These are phyloP conservation scores for Bipolaris victoriae DNA, from an alignment of 2,329 filamentous ascomycete genomes.

Conservation along the genomic window DNA sequence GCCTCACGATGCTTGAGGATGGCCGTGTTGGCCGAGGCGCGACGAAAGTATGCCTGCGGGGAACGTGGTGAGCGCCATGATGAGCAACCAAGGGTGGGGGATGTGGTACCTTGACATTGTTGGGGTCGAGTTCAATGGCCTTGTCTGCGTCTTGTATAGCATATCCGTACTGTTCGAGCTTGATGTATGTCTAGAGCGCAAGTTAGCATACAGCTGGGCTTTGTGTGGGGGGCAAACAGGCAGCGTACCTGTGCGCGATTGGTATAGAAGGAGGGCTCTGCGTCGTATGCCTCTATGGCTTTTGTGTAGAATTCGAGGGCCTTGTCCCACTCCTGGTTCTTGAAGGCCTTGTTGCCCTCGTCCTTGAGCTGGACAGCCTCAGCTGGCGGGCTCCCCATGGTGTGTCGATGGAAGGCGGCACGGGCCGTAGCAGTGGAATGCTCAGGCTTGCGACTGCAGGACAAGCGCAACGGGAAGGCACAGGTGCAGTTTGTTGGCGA, in stretches of 20 bases:
- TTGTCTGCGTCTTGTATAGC: conserved; percentile 89
- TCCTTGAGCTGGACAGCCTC: conserved; percentile 86
- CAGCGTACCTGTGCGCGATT: conserved; percentile 87
- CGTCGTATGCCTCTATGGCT: conserved; percentile 82
- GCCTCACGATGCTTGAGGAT: conserved; percentile 89
- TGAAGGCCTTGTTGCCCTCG: conserved; percentile 92
- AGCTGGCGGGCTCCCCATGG: conserved; percentile 57
- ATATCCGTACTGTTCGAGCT: conserved; percentile 93
- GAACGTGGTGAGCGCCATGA: conserved; percentile 12
- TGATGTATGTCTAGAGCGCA: conserved; percentile 79
- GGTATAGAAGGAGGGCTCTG: conserved; percentile 88
- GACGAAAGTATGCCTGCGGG: conserved; percentile 84
- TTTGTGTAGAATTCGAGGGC: conserved; percentile 85
- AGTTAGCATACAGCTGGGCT: conserved; percentile 36
- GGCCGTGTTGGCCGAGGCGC: conserved; percentile 88
- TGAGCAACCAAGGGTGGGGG: not conserved
- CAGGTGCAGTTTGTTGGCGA: conserved; percentile 15
- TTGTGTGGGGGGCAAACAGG: conserved; percentile 22
- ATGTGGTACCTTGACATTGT: conserved; percentile 79
- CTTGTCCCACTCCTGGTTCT: conserved; percentile 80
- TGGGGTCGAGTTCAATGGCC: conserved; percentile 86
- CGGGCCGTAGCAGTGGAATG: conserved; percentile 17
- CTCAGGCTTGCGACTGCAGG: conserved; percentile 16
- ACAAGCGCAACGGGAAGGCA: conserved; percentile 27
- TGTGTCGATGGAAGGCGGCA: conserved; percentile 20